Evolutionary conservation across 441 rosid species (phyloP).

Genomic region (Jatropha podagrica): DNA sequence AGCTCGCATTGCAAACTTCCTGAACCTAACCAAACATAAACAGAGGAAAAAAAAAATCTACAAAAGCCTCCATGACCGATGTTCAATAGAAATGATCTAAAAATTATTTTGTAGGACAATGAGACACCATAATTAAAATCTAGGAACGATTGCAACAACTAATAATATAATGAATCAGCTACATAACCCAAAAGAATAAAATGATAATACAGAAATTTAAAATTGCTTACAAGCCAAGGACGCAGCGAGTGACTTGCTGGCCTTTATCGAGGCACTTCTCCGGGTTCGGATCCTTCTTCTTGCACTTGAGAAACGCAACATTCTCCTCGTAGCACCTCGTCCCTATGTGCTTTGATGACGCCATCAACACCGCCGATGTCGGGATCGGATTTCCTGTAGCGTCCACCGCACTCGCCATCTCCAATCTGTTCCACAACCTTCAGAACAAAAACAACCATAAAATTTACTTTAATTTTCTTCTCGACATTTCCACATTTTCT

Average conservation of each 20-base stretch:
- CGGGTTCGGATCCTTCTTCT: conserved; percentile 93
- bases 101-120: neutral
- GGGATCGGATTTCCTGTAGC: conserved; percentile 87
- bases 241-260: conserved; percentile 90
- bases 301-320: conserved; percentile 87
- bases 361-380: conserved; percentile 82
- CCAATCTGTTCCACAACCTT: conserved; percentile 1
- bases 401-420: conserved; percentile 78
- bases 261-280: conserved; percentile 98
- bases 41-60: no score
- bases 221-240: conserved; percentile 70
- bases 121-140: neutral
- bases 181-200: neutral
- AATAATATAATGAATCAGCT: neutral
- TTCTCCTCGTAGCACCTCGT: conserved; percentile 68
- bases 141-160: neutral
- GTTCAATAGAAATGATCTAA: neutral
- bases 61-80: no score
- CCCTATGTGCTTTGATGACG: conserved; percentile 84
- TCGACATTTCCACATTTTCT: conserved; percentile 12
- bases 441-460: neutral
- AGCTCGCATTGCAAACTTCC: no score
- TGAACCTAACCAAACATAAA: no score
- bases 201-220: neutral
- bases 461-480: neutral